Evolutionary conservation across 345 rosid species (phyloP).

Genomic region (Eucalyptus paniculata): DNA sequence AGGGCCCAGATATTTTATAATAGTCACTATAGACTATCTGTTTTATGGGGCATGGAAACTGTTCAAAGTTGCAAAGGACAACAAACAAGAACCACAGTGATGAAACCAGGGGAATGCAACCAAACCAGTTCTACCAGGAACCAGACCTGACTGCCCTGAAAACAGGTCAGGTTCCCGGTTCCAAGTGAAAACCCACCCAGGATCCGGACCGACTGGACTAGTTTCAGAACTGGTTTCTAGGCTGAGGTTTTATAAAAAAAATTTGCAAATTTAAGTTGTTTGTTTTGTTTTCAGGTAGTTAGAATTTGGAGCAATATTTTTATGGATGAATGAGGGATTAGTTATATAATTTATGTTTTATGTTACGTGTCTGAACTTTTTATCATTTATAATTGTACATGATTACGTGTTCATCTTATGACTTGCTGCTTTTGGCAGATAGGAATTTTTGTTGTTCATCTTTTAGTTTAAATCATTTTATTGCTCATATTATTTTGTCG

Average conservation of each 20-base stretch:
- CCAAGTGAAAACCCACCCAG: not conserved
- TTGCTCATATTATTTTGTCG: not conserved
- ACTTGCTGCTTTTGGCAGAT: not conserved
- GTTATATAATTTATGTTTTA: not conserved
- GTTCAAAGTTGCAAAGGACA: not conserved
- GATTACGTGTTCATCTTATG: not conserved
- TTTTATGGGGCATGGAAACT: not conserved
- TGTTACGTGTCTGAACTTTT: not conserved
- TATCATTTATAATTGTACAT: not conserved
- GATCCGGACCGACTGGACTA: not conserved
- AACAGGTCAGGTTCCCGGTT: not conserved
- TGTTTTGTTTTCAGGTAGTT: not conserved
- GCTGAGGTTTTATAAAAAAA: not conserved
- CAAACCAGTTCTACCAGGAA: not conserved
- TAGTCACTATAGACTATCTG: not conserved
- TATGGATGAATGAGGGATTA: not conserved
- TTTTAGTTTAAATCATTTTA: no score
- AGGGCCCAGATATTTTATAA: not conserved
- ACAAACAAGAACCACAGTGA: not conserved
- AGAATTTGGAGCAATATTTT: not conserved
- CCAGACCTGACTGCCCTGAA: not conserved
- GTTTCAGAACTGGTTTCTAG: not conserved
- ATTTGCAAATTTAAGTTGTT: not conserved
- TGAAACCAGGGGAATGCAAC: not conserved
- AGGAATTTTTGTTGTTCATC: not conserved